A percentile compares a stretch with the other conserved stretches of the same genome.
Conservation (phyloP, 2,329 filamentous ascomycete species). For the Paradendryphiella salina region DNA sequence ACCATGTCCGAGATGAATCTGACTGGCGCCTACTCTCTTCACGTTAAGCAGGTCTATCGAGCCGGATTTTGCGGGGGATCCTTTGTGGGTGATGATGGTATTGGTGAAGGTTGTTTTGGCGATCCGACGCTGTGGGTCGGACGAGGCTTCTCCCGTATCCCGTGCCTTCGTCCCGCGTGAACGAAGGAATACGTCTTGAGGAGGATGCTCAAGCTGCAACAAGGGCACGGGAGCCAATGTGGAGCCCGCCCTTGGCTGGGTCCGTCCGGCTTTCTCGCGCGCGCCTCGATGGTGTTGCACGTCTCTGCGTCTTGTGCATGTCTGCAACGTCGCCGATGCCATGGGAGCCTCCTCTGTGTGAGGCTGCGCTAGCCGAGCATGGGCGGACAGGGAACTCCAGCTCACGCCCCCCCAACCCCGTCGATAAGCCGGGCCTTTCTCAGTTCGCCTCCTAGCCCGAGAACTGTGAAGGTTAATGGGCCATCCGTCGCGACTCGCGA, state of each 20-base stretch:
- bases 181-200: slow-evolving; percentile 1
- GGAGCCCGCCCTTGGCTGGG: not conserved
- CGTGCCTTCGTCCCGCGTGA: slow-evolving; percentile 8
- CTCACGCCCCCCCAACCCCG: not conserved
- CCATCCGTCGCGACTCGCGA: not conserved
- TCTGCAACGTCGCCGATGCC: not conserved
- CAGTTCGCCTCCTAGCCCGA: slow-evolving; percentile 5
- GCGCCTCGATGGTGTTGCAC: not conserved
- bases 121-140: slow-evolving; percentile 16
- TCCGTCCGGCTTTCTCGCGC: not conserved
- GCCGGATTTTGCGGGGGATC: not conserved
- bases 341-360: not conserved
- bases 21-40: not conserved
- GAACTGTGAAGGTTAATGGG: not conserved
- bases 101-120: slow-evolving; percentile 1
- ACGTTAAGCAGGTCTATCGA: slow-evolving; percentile 3
- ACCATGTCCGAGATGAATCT: slow-evolving; percentile 3
- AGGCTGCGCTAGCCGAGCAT: slow-evolving; percentile 5
- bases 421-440: slow-evolving; percentile 13
- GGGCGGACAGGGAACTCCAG: not conserved
- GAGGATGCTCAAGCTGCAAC: not conserved
- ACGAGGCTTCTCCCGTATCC: slow-evolving; percentile 19
- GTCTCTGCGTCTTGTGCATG: too few relatives aligned
- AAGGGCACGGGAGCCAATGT: too few relatives aligned
- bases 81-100: not conserved